Conservation (phyloP, 2,329 filamentous ascomycete species). For the Trematosphaeria pertusa region DNA sequence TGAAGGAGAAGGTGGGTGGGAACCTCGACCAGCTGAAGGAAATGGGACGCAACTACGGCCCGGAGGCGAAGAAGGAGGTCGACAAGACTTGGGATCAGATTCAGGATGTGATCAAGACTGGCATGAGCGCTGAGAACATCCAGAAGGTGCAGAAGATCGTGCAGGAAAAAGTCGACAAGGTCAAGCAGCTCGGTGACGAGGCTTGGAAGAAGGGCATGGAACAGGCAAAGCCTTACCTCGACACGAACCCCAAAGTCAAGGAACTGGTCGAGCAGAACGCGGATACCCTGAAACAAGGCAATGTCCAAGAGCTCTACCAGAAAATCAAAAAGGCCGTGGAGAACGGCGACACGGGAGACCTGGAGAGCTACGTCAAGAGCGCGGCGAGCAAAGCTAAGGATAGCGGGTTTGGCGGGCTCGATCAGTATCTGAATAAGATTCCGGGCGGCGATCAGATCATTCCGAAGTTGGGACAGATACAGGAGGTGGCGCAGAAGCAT, state of each 20-base stretch:
- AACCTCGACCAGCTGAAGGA: constrained; percentile 73
- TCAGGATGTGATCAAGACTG: constrained; percentile 67
- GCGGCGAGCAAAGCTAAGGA: constrained; percentile 67
- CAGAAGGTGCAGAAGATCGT: constrained; percentile 65
- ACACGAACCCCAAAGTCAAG: constrained; percentile 79
- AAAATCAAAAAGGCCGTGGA: constrained; percentile 67
- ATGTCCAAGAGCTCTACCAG: constrained; percentile 68
- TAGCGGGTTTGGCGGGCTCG: constrained; percentile 57
- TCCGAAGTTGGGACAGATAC: constrained; percentile 69
- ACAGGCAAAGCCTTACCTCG: constrained; percentile 73
- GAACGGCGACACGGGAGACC: constrained; percentile 64
- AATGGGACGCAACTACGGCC: constrained; percentile 73
- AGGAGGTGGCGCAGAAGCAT: constrained; percentile 71
- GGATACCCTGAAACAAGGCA: constrained; percentile 71
- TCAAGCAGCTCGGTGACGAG: constrained; percentile 73
- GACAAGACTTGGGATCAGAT: constrained; percentile 75
- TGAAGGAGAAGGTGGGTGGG: constrained; percentile 75
- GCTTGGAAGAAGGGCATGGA: constrained; percentile 75
- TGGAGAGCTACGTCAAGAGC: constrained; percentile 68
- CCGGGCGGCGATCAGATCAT: constrained; percentile 70
- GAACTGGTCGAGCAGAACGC: constrained; percentile 74
- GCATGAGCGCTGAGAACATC: constrained; percentile 64
- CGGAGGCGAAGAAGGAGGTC: constrained; percentile 77
- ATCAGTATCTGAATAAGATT: constrained; percentile 70
- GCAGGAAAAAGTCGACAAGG: constrained; percentile 72